Conservation (phyloP, 2,329 filamentous ascomycete genomes). For the Lecanicillium sp. region DNA sequence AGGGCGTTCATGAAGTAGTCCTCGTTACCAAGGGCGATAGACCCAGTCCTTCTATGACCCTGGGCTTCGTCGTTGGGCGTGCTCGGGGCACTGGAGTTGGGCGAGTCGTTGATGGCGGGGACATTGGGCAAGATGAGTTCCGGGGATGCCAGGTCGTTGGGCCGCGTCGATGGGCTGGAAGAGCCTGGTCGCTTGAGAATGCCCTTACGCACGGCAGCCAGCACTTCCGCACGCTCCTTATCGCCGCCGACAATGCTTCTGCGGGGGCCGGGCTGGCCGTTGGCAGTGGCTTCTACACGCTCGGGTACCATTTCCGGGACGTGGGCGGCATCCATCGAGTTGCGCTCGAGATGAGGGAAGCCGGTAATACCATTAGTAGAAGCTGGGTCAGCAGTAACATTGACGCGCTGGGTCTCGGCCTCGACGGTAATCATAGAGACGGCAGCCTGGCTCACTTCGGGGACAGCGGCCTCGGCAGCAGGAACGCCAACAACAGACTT, state of each 20-base stretch:
- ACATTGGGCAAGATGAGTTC: constrained; percentile 55
- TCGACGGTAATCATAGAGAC: constrained; percentile 85
- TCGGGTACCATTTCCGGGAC: constrained; percentile 41
- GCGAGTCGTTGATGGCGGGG: constrained; percentile 65
- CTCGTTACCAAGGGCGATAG: constrained; percentile 69
- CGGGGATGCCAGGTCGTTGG: constrained; percentile 47
- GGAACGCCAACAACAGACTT: constrained; percentile 83
- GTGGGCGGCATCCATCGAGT: constrained; percentile 64
- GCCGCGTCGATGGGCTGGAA: constrained; percentile 60
- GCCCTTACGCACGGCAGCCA: constrained; percentile 89
- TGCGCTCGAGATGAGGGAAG: constrained; percentile 78
- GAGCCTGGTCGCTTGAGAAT: constrained; percentile 78
- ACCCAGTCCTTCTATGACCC: constrained; percentile 60
- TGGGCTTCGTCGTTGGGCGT: constrained; percentile 76
- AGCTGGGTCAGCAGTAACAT: constrained; percentile 53
- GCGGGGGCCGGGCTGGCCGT: constrained; percentile 57
- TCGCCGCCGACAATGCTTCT: constrained; percentile 92
- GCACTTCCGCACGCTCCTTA: constrained; percentile 80
- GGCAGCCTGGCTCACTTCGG: constrained; percentile 68
- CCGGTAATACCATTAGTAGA: constrained; percentile 66
- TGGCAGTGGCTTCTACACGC: constrained; percentile 49
- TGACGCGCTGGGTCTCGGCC: constrained; percentile 38
- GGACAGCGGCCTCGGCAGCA: constrained; percentile 59
- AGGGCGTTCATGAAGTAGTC: constrained; percentile 85
- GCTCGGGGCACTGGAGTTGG: constrained; percentile 77